Evolutionary conservation across 2,329 filamentous ascomycete species (phyloP), one percentile per base, ranked within the genome.

Genomic region (Colletotrichum sp.): DNA sequence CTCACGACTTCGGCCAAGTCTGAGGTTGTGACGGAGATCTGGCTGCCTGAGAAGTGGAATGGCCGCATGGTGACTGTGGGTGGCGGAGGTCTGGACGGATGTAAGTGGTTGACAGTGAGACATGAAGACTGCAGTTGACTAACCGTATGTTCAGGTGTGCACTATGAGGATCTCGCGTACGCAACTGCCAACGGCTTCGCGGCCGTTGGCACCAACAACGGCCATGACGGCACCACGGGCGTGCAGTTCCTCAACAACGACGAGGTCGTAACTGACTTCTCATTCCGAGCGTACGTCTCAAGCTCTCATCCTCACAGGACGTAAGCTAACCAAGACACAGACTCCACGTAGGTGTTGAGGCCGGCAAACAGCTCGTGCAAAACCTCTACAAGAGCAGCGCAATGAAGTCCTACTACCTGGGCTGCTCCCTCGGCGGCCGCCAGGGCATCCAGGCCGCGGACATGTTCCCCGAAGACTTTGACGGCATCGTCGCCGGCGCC

Each of bases 341-440:
- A 0, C 72, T 87, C 1, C 90, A 92, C 77, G 87, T 85, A 1
- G 89, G 88, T 0, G 87, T 89, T 0, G 84, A 86, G 0, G 78
- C 88, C 2, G 89, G 87, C 15, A 92, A 90, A 79, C 74, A 85
- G 21, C 82, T 92, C 24, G 84, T 85, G 3, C 79, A 86, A 16
- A 79, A 81, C 1, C 91, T 90, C 81, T 92, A 92, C 78, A 82
- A 82, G 3, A 76, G 72, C 5, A 6, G 32, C 0, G 80, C 84
- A 1, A 80, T 82, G 1, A 88, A 87, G 68, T 87, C 85, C 10
- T 90, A 90, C 79, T 90, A 88, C 78, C 80, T 85, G 12, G 89
- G 89, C 18, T 91, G 89, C 79, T 90, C 88, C 1, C 90, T 88
- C 5, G 89, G 90, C 28, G 90, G 90, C 3, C 83, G 89, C 4